Base-by-base conservation (phyloP, 768 basidiomycete genomes). In the Amanita exitialis region DNA sequence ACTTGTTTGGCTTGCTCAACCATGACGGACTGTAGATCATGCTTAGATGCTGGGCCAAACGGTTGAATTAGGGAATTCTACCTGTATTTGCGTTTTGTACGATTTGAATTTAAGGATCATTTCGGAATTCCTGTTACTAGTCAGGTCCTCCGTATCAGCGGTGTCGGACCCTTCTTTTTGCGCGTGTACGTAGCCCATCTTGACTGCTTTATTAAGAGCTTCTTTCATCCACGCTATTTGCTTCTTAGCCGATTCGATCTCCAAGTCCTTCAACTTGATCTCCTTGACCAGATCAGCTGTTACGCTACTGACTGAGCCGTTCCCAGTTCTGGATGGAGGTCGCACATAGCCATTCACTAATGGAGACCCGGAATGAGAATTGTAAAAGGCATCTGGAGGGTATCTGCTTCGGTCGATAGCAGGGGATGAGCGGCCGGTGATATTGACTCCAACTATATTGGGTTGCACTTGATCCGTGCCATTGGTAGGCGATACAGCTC, bases 141-240 rank as follows among this genome's bases (percentile, higher is more conserved):
- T 73, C 20, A 47, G 47, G 37, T 74, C 76, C 23, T 76, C 76
- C 36, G 58, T 61, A 1, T 62, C 62, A 36, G 64, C 64, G 61
- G 54, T 71, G 20, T 61, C 64, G 8, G 58, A 58, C 45, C 69
- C 80, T 44, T 79, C 79, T 27, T 69, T 65, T 45, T 77, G 78
- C 34, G 74, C 66, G 57, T 82, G 78, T 15, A 87, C 71, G 64
- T 86, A 97, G 3, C 95, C 95, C 47, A 83, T 72, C 47, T 81
- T 78, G 21, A 78, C 74, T 0, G 95, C 95, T 60, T 83, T 78
- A 4, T 70, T 67, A 43, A 99, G 66, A 1, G 89, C 85, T 42
- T 82, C 81, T 61, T 80, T 83, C 82, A 97, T 83, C 86, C 95
- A 96, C 32, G 70, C 69, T 70, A 91, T 83, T 57, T 88, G 79